Conservation (phyloP, 108 stramenopile genomes). For the Discostella pseudostelligera region DNA sequence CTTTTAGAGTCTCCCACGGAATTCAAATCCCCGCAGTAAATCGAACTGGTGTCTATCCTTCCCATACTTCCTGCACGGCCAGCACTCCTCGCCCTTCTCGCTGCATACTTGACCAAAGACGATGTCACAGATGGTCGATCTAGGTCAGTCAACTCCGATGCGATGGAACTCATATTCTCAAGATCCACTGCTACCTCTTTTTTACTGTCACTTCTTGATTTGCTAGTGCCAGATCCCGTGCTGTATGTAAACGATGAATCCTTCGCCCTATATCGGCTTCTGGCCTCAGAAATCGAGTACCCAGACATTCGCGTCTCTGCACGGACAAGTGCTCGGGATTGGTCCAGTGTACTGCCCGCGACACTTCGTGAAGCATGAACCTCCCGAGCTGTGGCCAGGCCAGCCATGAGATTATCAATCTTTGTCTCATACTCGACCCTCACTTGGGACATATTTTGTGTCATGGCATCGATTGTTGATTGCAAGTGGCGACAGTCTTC, state of each 20-base stretch:
- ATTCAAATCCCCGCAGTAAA: constrained; percentile 8
- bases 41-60: constrained; percentile 20
- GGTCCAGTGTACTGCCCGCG: constrained; percentile 4
- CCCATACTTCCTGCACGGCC: constrained; percentile 26
- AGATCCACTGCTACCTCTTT: constrained; percentile 34
- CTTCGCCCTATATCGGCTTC: constrained; percentile 12
- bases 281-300: constrained; percentile 21
- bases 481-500: constrained; percentile 41
- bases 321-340: background rate
- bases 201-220: constrained; percentile 15
- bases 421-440: constrained; percentile 45
- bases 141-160: constrained; percentile 40
- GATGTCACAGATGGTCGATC: constrained; percentile 30
- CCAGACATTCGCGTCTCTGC: constrained; percentile 4
- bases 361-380: constrained; percentile 44
- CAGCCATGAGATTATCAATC: constrained; percentile 47
- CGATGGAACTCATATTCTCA: constrained; percentile 42
- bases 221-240: constrained; percentile 8
- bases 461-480: constrained; percentile 48
- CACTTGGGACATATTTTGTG: constrained; percentile 37
- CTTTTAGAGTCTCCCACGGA: constrained; percentile 18
- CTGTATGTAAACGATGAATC: constrained; percentile 11
- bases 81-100: constrained; percentile 29
- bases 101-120: constrained; percentile 24
- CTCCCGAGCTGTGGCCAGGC: constrained; percentile 39